These are phyloP conservation scores for Geotrichum siamense DNA, from an alignment of 1,139 yeast genomes.

Conservation along the genomic window DNA sequence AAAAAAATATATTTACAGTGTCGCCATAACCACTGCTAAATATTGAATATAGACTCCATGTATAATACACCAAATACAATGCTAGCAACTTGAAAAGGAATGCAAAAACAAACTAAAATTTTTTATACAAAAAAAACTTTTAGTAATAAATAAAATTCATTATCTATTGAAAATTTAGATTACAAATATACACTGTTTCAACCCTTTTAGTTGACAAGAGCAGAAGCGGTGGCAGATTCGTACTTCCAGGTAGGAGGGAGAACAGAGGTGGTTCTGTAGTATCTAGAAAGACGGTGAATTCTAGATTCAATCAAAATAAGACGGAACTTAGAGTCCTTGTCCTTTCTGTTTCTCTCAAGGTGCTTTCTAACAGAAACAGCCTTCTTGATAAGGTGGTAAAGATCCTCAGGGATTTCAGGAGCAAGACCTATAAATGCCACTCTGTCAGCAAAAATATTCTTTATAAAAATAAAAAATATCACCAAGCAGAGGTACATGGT, in stretches of 20 bases:
- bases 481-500: slow-evolving; percentile 37
- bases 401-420: slow-evolving; percentile 99
- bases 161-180: slow-evolving; percentile 6
- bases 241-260: slow-evolving; percentile 99
- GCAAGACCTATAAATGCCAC: slow-evolving; percentile 53
- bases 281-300: slow-evolving; percentile 99
- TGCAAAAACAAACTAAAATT: too few species aligned
- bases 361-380: slow-evolving; percentile 99
- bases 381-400: slow-evolving; percentile 98
- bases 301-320: slow-evolving; percentile 99
- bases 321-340: slow-evolving; percentile 99
- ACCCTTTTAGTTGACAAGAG: slow-evolving; percentile 78
- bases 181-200: slow-evolving; percentile 7
- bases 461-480: slow-evolving; percentile 19
- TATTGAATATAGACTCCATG: too few species aligned
- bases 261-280: slow-evolving; percentile 99
- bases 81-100: too few species aligned
- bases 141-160: slow-evolving; percentile 6
- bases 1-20: too few species aligned
- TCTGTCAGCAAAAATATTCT: slow-evolving; percentile 32
- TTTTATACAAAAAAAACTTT: too few species aligned
- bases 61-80: too few species aligned
- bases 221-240: slow-evolving; percentile 99
- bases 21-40: too few species aligned
- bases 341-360: slow-evolving; percentile 99